phyloP scores from a whole-genome alignment of 148 eudicot species.

The Cornus kousa region DNA sequence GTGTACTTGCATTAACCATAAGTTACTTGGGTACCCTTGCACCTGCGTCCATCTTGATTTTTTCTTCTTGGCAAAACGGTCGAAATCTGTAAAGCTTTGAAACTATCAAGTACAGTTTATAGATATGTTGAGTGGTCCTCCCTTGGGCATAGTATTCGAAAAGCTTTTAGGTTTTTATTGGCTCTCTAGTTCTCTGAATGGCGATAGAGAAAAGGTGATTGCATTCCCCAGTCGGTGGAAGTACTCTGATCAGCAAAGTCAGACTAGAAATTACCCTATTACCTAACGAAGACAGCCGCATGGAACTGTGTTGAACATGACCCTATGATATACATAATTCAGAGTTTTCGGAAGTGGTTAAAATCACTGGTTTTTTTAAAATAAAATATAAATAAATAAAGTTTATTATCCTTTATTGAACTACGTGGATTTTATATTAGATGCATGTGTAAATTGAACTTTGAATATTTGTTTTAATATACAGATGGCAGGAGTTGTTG shows the following conservation, averaged over 20 bases:
- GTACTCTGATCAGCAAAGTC: background rate
- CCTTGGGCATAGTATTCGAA: background rate
- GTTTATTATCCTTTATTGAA: background rate
- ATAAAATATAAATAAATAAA: too few relatives aligned
- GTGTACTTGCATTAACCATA: too few relatives aligned
- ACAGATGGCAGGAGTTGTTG: background rate
- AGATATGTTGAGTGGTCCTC: background rate
- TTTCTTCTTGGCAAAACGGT: background rate
- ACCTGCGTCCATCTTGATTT: background rate
- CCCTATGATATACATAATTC: background rate
- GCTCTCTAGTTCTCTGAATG: background rate
- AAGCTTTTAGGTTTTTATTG: background rate
- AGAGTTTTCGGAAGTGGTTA: background rate
- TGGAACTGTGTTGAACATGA: background rate
- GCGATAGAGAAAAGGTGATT: background rate
- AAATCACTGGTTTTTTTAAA: background rate
- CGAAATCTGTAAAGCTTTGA: too few relatives aligned
- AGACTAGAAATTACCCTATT: background rate
- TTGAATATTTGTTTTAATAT: background rate
- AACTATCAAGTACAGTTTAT: background rate
- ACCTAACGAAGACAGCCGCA: background rate
- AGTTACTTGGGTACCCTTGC: too few relatives aligned
- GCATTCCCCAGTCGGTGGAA: background rate
- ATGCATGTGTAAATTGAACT: background rate
- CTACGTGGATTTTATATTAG: background rate